Conservation (phyloP, 306 rosid species). For the Malus asiatica region DNA sequence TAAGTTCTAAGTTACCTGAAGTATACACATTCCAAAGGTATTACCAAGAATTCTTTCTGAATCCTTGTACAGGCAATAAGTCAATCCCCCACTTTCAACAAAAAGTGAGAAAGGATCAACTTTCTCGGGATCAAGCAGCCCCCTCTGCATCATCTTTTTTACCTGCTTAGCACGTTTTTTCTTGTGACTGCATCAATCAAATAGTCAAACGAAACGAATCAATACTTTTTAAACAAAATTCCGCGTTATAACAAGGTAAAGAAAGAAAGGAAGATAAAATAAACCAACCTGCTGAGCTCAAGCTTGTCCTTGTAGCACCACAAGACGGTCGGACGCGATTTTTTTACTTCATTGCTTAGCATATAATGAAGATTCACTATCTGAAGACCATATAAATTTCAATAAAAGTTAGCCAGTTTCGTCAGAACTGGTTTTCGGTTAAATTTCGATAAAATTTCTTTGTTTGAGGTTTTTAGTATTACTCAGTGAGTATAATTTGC, state of each 20-base stretch:
- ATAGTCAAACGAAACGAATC: constrained; percentile 22
- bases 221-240: background rate
- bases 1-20: constrained; percentile 48
- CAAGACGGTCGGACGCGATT: constrained; percentile 65
- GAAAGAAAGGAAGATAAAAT: background rate
- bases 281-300: constrained; percentile 74
- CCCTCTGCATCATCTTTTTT: constrained; percentile 62
- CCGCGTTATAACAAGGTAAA: background rate
- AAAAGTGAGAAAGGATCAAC: constrained; percentile 79
- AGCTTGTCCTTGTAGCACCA: constrained; percentile 97
- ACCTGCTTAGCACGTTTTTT: constrained; percentile 77
- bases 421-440: background rate
- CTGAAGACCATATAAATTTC: constrained; percentile 25
- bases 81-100: constrained; percentile 59
- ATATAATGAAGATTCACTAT: constrained; percentile 85
- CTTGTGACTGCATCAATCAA: constrained; percentile 55
- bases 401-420: background rate
- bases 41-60: constrained; percentile 86
- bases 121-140: constrained; percentile 77
- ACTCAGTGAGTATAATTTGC: background rate
- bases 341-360: constrained; percentile 73
- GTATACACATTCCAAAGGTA: constrained; percentile 93
- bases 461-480: background rate
- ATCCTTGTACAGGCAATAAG: constrained; percentile 71
- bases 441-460: too few relatives aligned